Evolutionary conservation across 2,329 filamentous ascomycete genomes (phyloP).

Genomic region (Simplicillium sp.): DNA sequence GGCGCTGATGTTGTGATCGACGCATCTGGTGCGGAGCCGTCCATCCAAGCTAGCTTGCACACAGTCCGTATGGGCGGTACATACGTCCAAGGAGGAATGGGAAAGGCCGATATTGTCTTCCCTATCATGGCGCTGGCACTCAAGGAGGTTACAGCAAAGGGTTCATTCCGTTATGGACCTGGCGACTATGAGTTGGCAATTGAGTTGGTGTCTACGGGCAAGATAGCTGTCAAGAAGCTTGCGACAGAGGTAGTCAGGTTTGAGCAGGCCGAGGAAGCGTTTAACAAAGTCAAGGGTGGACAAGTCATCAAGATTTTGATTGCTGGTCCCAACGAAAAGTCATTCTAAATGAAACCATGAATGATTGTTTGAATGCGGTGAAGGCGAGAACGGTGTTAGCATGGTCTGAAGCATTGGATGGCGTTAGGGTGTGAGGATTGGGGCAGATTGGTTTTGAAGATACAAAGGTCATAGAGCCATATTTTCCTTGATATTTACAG

Average conservation of each 20-base stretch:
- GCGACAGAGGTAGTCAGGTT: conserved; percentile 74
- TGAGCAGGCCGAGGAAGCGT: conserved; percentile 73
- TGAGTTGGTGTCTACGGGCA: conserved; percentile 62
- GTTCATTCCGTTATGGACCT: conserved; percentile 80
- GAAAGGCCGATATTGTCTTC: conserved; percentile 76
- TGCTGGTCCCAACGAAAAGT: conserved; percentile 54
- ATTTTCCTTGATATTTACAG: too few relatives aligned
- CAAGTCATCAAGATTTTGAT: conserved; percentile 67
- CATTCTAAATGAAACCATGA: conserved; percentile 3
- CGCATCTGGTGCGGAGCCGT: conserved; percentile 68
- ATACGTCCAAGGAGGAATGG: conserved; percentile 87
- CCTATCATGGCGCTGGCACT: conserved; percentile 84
- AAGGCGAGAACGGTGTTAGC: too few relatives aligned
- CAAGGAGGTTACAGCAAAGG: conserved; percentile 81
- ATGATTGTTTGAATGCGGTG: too few relatives aligned
- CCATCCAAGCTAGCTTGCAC: conserved; percentile 67
- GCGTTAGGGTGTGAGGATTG: too few relatives aligned
- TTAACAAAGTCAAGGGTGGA: conserved; percentile 75
- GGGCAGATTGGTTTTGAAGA: too few relatives aligned
- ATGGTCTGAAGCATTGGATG: too few relatives aligned
- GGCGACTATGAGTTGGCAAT: conserved; percentile 84
- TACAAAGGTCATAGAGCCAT: too few relatives aligned
- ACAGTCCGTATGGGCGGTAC: conserved; percentile 61
- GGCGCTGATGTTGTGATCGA: conserved; percentile 76
- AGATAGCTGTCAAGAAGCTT: conserved; percentile 73